Evolutionary conservation across 1,139 yeast genomes (phyloP).

Genomic region (Blastobotrys petasosporus): DNA sequence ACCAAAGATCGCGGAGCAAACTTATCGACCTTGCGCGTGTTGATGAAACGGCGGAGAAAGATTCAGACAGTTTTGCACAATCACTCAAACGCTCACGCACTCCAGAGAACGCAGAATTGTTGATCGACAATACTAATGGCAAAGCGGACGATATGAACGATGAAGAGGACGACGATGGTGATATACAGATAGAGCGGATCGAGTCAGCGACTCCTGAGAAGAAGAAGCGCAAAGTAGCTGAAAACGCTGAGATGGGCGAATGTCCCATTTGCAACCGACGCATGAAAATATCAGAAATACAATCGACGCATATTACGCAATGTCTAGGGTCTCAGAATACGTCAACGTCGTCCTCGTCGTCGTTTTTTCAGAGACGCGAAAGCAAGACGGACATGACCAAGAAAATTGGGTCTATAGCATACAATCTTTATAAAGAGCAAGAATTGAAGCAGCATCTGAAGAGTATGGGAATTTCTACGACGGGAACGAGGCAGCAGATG

Average conservation of each 20-base stretch:
- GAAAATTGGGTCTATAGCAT: slow-evolving; percentile 12
- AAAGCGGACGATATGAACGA: background rate
- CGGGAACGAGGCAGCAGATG: slow-evolving; percentile 58
- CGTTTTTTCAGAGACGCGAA: slow-evolving; percentile 12
- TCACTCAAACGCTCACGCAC: background rate
- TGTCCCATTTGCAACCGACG: slow-evolving; percentile 67
- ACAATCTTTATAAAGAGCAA: slow-evolving; percentile 33
- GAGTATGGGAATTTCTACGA: slow-evolving; percentile 49
- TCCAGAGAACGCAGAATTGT: background rate
- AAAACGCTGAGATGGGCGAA: slow-evolving; percentile 15
- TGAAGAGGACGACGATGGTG: slow-evolving; percentile 6
- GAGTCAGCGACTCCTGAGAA: slow-evolving; percentile 10
- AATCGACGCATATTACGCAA: slow-evolving; percentile 62
- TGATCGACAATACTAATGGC: background rate
- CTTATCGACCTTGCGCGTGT: no score
- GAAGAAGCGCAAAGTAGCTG: background rate
- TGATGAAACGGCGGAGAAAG: background rate
- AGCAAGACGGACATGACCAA: slow-evolving; percentile 10
- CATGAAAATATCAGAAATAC: slow-evolving; percentile 54
- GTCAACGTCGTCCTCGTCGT: slow-evolving; percentile 5
- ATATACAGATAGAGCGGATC: slow-evolving; percentile 9
- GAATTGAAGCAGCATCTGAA: slow-evolving; percentile 58
- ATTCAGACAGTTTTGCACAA: no score
- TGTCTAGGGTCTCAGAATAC: slow-evolving; percentile 42
- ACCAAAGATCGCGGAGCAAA: slow-evolving; percentile 16